These are phyloP conservation scores for Gossypium mustelinum DNA, from an alignment of 345 rosid species.

Conservation along the genomic window DNA sequence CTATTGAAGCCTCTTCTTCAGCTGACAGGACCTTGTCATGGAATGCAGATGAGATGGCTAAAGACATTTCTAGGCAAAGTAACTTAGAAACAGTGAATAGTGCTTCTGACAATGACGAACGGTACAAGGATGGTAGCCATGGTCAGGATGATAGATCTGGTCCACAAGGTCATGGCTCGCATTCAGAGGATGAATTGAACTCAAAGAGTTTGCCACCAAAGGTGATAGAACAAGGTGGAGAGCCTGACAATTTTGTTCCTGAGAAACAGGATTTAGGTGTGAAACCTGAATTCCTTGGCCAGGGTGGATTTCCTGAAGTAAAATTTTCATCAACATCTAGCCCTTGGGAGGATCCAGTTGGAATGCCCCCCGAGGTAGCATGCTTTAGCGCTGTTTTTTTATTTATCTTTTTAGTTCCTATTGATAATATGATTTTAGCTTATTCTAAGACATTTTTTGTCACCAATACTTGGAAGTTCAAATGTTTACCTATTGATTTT, in stretches of 20 bases:
- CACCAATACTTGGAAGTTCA: not conserved
- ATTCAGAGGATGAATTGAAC: slow-evolving; percentile 84
- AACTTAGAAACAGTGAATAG: slow-evolving; percentile 47
- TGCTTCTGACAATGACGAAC: slow-evolving; percentile 65
- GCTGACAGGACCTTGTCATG: slow-evolving; percentile 48
- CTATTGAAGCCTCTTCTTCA: slow-evolving; percentile 36
- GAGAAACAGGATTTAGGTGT: slow-evolving; percentile 33
- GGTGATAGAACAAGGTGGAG: slow-evolving; percentile 43
- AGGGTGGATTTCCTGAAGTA: slow-evolving; percentile 26
- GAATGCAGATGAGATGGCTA: slow-evolving; percentile 56
- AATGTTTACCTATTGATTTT: not conserved
- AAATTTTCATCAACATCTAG: slow-evolving; percentile 29
- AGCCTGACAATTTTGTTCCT: slow-evolving; percentile 27
- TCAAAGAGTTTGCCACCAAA: slow-evolving; percentile 44
- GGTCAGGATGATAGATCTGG: slow-evolving; percentile 43
- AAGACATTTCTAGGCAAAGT: slow-evolving; percentile 21
- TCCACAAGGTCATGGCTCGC: slow-evolving; percentile 55
- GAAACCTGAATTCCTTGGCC: slow-evolving; percentile 36
- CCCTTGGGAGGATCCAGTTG: slow-evolving; percentile 54
- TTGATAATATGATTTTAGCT: not conserved
- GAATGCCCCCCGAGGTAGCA: slow-evolving; percentile 92
- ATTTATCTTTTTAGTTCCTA: not conserved
- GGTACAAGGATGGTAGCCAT: slow-evolving; percentile 40
- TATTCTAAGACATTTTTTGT: not conserved
- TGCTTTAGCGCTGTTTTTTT: slow-evolving; percentile 10